Evolutionary conservation across 495 filamentous ascomycete species (phyloP).

Genomic region (Pseudevernia furfuracea): DNA sequence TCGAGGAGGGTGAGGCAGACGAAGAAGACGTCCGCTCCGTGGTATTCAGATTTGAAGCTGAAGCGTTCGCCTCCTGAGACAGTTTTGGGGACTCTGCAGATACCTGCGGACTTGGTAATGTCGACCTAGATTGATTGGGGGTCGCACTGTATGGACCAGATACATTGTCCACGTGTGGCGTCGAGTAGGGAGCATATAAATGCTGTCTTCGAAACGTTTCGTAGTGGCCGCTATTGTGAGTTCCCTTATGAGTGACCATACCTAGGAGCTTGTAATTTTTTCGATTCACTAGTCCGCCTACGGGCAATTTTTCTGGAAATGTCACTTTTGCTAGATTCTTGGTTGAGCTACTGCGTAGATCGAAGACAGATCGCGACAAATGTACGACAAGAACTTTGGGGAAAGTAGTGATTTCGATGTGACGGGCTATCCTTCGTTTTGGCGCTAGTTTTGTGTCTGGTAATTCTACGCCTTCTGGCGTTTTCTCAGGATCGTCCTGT

Average conservation of each 20-base stretch:
- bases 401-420: slow-evolving; percentile 76
- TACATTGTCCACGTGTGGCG: slow-evolving; percentile 64
- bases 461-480: slow-evolving; percentile 62
- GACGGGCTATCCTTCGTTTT: slow-evolving; percentile 73
- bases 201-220: slow-evolving; percentile 92
- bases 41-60: slow-evolving; percentile 10
- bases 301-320: slow-evolving; percentile 74
- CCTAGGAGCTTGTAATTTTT: slow-evolving; percentile 78
- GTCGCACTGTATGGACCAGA: slow-evolving; percentile 62
- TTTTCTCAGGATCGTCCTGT: slow-evolving; percentile 66
- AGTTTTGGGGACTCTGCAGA: not conserved
- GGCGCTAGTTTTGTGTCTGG: slow-evolving; percentile 67
- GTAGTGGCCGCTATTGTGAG: slow-evolving; percentile 94
- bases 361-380: slow-evolving; percentile 85
- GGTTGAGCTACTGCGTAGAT: slow-evolving; percentile 59
- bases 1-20: slow-evolving; percentile 37
- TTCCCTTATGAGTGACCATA: slow-evolving; percentile 89
- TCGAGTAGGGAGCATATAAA: slow-evolving; percentile 67
- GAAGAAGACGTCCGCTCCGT: slow-evolving; percentile 3
- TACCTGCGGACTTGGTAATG: slow-evolving; percentile 38
- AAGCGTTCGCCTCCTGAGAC: slow-evolving; percentile 19
- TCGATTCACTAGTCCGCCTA: slow-evolving; percentile 72
- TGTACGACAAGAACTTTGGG: slow-evolving; percentile 88
- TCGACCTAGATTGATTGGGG: slow-evolving; percentile 36
- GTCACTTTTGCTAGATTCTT: slow-evolving; percentile 92